phyloP scores from a whole-genome alignment of 352 stramenopile genomes.

The Phytophthora quininea region DNA sequence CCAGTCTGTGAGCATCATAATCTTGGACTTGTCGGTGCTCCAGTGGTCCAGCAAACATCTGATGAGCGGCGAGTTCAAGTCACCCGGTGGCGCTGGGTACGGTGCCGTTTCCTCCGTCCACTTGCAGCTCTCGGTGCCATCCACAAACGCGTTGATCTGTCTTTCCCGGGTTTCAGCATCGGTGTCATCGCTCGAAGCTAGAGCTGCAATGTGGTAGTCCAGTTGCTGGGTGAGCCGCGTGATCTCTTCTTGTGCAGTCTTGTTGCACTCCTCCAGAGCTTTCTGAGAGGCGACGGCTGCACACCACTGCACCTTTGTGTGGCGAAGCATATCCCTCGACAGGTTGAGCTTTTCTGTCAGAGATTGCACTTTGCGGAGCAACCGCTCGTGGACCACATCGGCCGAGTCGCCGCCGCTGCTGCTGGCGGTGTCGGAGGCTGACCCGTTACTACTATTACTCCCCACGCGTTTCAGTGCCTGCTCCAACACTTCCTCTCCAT shows the following conservation, averaged over 20 bases:
- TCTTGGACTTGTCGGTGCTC: constrained; percentile 67
- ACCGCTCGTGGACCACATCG: constrained; percentile 35
- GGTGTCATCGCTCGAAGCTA: constrained; percentile 14
- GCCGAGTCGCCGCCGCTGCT: constrained; percentile 26
- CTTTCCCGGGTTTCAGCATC: constrained; percentile 24
- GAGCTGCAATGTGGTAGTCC: constrained; percentile 46
- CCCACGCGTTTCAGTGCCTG: constrained; percentile 35
- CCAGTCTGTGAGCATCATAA: constrained; percentile 64
- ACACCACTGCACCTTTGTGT: constrained; percentile 72
- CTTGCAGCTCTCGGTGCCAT: constrained; percentile 33
- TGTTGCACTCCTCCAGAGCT: constrained; percentile 63
- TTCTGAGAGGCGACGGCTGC: constrained; percentile 68
- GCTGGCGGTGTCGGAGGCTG: constrained; percentile 23
- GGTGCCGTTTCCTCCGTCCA: constrained; percentile 61
- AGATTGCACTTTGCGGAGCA: constrained; percentile 45
- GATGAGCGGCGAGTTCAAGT: constrained; percentile 73
- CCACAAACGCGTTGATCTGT: constrained; percentile 29
- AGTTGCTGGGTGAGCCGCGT: constrained; percentile 52
- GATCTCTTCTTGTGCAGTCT: constrained; percentile 55
- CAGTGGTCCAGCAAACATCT: constrained; percentile 68
- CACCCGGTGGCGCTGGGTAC: constrained; percentile 62
- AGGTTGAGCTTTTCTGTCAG: constrained; percentile 54
- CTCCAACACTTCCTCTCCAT: constrained; percentile 30
- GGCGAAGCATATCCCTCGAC: constrained; percentile 59
- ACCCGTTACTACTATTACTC: constrained; percentile 46